Conservation (phyloP, 2,329 filamentous ascomycete species). For the Stylonectria norvegica region DNA sequence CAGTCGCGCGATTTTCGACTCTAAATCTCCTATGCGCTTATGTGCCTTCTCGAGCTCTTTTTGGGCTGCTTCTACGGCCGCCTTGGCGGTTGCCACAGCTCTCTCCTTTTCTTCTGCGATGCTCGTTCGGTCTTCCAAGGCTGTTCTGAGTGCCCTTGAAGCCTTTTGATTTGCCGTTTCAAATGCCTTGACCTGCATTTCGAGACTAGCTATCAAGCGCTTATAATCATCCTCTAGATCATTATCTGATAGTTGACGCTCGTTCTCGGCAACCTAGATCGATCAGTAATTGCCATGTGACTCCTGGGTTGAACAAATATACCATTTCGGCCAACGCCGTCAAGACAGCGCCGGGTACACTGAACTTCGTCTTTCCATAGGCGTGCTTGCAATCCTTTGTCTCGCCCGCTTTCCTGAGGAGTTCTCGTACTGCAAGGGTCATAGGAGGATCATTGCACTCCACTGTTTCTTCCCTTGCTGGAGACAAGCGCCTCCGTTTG, state of each 20-base stretch:
- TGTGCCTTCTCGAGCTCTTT: constrained; percentile 38
- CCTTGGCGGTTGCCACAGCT: constrained; percentile 30
- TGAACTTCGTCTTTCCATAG: constrained; percentile 21
- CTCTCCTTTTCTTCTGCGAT: constrained; percentile 48
- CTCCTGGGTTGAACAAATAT: constrained; percentile 6
- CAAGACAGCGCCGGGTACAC: constrained; percentile 33
- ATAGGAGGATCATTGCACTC: constrained; percentile 31
- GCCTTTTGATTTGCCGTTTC: constrained; percentile 43
- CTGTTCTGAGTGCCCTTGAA: constrained; percentile 46
- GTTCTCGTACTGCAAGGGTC: constrained; percentile 28
- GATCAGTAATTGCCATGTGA: constrained; percentile 14
- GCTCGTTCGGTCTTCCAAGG: constrained; percentile 48
- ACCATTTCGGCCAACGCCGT: constrained; percentile 40
- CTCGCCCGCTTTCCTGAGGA: constrained; percentile 26
- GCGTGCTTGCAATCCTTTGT: constrained; percentile 11
- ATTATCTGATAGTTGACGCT: constrained; percentile 25
- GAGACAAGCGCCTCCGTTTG: constrained; percentile 29
- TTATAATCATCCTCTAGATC: constrained; percentile 37
- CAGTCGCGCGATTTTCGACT: constrained; percentile 30
- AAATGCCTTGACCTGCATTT: constrained; percentile 45
- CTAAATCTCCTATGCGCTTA: constrained; percentile 37
- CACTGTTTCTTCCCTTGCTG: constrained; percentile 15
- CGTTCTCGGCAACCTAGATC: constrained; percentile 29
- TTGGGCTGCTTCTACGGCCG: constrained; percentile 24
- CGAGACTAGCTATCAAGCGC: constrained; percentile 41